These are phyloP conservation scores for Clathrospora elynae DNA, from an alignment of 2,329 filamentous ascomycete genomes.

Conservation along the genomic window DNA sequence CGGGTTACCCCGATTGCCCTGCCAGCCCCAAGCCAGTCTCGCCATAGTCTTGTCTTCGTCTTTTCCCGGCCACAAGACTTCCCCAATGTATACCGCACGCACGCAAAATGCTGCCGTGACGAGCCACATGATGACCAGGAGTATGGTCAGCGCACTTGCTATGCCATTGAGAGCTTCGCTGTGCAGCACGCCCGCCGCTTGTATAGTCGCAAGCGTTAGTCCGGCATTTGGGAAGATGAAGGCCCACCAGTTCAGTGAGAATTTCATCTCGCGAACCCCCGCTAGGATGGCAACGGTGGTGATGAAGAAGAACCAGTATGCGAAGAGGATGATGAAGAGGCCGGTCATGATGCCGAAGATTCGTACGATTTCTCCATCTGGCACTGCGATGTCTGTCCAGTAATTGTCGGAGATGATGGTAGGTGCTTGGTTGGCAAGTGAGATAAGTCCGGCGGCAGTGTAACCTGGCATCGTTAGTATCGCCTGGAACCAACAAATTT, in stretches of 20 bases:
- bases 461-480: constrained; percentile 58
- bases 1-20: constrained; percentile 23
- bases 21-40: constrained; percentile 32
- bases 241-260: constrained; percentile 57
- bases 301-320: constrained; percentile 59
- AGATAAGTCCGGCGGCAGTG: constrained; percentile 50
- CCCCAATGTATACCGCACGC: constrained; percentile 55
- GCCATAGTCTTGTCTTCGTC: constrained; percentile 44
- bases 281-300: constrained; percentile 47
- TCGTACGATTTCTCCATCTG: constrained; percentile 48
- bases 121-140: constrained; percentile 62
- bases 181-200: constrained; percentile 59
- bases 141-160: constrained; percentile 61
- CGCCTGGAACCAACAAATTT: constrained; percentile 61
- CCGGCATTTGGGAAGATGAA: constrained; percentile 71
- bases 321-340: constrained; percentile 56
- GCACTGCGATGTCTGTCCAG: constrained; percentile 36
- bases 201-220: constrained; percentile 64
- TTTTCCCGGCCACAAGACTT: constrained; percentile 61
- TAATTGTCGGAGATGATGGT: constrained; percentile 43
- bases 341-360: constrained; percentile 53
- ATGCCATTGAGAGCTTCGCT: constrained; percentile 61
- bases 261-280: constrained; percentile 48
- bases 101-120: constrained; percentile 58
- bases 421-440: constrained; percentile 51